Base-by-base conservation (phyloP, 106 monocot genomes). In the Phalaenopsis equestris region DNA sequence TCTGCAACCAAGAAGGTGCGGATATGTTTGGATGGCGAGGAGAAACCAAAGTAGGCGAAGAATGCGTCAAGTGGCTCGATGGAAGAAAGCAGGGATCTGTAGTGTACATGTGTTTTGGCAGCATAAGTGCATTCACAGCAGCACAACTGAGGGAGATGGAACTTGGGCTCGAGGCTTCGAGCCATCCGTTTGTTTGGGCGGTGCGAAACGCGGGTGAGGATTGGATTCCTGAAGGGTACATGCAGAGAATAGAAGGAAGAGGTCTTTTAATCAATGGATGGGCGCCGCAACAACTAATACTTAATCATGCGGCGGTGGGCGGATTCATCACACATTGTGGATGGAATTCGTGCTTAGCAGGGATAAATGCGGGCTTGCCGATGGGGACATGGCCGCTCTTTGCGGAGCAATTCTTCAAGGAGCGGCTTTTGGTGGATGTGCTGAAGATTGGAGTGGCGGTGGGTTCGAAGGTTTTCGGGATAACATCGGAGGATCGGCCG, bases 81-180 rank as follows among this genome's bases (percentile, higher is more conserved):
- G 49, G 30, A 9, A 14, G 19, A 68, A 74, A 79, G 45, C 79
- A 79, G 11, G 4, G 77, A 4, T 84, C 83, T 0, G 79, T 84
- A 6, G 18, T 83, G 2, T 83, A 83, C 55, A 52, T 83, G 38
- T 65, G 83, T n/a, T 70, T 83, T 41, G 83, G 83, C 0, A 83
- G 70, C 68, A 4, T 78, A 16, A 41, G 6, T 30, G 8, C 23
- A 1, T 4, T 43, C 37, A 23, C 73, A 0, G 3, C 18, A 3
- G 73, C 11, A 2, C 79, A 72, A 46, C 79, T 79, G 15, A 15
- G 30, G 18, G 79, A 84, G 79, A 42, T 84, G 6, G 83, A 52
- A 8, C 0, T 30, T 52, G 81, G 85, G 17, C 85, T 85, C 0
- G 81, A 81, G 73, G 72, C 52, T 10, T 56, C 81, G 1, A 56